Evolutionary conservation across 176 grass and related monocot genomes (phyloP).

Genomic region (Otatea glauca): DNA sequence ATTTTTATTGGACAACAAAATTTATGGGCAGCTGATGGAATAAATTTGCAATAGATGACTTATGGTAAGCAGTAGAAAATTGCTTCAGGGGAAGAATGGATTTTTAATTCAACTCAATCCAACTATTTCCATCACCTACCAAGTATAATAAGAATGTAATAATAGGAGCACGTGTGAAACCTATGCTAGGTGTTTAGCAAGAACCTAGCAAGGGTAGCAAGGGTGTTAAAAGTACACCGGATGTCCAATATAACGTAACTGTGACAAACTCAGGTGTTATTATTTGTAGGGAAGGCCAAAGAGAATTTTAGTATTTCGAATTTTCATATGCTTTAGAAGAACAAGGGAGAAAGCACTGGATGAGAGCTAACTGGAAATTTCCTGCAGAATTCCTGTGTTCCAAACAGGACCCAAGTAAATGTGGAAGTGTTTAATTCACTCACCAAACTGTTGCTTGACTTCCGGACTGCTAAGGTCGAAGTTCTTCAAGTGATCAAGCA

Average conservation of each 20-base stretch:
- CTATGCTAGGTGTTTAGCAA: not conserved
- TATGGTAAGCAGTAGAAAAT: constrained; percentile 22
- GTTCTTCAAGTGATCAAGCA: constrained; percentile 93
- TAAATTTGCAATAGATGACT: not conserved
- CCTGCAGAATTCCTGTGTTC: not conserved
- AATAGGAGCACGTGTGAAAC: not conserved
- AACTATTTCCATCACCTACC: not conserved
- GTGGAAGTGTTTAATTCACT: constrained; percentile 49
- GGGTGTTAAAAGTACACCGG: not conserved
- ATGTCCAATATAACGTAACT: constrained; percentile 22
- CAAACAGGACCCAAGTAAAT: constrained; percentile 9
- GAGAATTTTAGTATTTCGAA: not conserved
- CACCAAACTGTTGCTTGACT: constrained; percentile 93
- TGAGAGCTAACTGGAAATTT: not conserved
- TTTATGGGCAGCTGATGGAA: constrained; percentile 2
- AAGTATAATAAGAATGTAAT: constrained; percentile 8
- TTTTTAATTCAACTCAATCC: not conserved
- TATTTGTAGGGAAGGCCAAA: not conserved
- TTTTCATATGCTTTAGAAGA: constrained; percentile 9
- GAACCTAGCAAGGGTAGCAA: constrained; percentile 21
- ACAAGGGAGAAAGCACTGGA: not conserved
- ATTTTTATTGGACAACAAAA: not conserved
- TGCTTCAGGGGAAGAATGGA: not conserved
- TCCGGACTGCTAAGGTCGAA: constrained; percentile 96
- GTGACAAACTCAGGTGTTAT: not conserved